phyloP scores from a whole-genome alignment of 1,139 yeast species.

The Geotrichum aggregatum region DNA sequence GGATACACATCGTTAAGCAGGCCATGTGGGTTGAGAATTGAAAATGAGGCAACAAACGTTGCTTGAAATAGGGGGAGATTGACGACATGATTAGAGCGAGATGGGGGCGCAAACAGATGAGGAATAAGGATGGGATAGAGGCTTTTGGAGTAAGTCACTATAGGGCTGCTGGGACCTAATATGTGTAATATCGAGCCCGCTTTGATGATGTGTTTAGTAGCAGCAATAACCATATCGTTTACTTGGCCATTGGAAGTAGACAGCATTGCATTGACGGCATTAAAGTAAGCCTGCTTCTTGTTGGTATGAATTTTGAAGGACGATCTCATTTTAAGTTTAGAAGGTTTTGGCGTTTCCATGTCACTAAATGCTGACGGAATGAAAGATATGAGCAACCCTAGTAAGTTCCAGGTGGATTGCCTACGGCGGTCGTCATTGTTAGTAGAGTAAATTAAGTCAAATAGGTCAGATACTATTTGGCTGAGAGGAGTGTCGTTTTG shows the following conservation, averaged over 20 bases:
- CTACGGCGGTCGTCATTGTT: conserved; percentile 20
- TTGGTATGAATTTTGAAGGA: conserved; percentile 9
- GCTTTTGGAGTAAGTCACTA: conserved; percentile 18
- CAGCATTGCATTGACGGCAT: conserved; percentile 3
- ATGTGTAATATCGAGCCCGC: conserved; percentile 15
- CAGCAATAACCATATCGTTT: conserved; percentile 5
- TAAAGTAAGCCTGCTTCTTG: conserved; percentile 12
- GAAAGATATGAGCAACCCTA: conserved; percentile 17
- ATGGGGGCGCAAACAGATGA: conserved; percentile 18
- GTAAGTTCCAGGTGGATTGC: conserved; percentile 17
- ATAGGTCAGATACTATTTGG: conserved; percentile 14
- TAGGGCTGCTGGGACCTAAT: conserved; percentile 15
- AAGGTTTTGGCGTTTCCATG: conserved; percentile 1
- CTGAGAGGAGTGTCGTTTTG: conserved; percentile 13
- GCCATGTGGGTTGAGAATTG: conserved; percentile 17
- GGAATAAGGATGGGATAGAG: conserved; percentile 18
- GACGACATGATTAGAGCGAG: conserved; percentile 12
- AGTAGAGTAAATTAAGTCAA: conserved; percentile 18
- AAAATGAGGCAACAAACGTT: conserved; percentile 20
- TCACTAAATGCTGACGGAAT: conserved; percentile 13
- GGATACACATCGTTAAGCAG: conserved; percentile 18
- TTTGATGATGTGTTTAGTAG: conserved; percentile 13
- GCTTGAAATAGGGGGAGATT: conserved; percentile 18
- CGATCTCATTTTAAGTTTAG: conserved; percentile 1
- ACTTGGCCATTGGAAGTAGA: conserved; percentile 3